Evolutionary conservation across 805 yeast species (phyloP), one percentile per base, ranked within the genome.

Genomic region (Ogataea ganodermae): DNA sequence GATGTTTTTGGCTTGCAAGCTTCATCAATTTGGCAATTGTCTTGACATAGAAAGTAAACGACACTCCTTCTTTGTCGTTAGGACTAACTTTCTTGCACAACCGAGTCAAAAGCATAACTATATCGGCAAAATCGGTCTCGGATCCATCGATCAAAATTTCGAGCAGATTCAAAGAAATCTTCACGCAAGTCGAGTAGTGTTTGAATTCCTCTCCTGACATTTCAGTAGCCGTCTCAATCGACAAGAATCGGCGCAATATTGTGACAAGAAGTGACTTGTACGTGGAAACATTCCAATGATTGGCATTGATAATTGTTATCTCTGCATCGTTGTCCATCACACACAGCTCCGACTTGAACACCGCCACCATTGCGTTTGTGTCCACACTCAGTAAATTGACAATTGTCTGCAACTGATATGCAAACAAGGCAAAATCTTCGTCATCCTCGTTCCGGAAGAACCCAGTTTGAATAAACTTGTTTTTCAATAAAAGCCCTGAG

Each of bases 391-490:
- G 61, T 1, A 88, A 76, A 35, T 76, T 76, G 6, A 73, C 64
- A 6, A 90, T 57, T 0, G 78, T 71, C 16, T 73, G 72, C 38
- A 86, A 58, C 48, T 84, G 76, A 61, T 90, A 91, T 2, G 81
- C 70, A 55, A 86, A 83, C 18, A 77, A 69, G 2, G 74, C 80
- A 42, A 80, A 69, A 61, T 90, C 96, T 56, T 84, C 86, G 20
- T 75, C 67, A 1, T 66, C 62, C 6, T 50, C 46, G 24, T 46
- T 41, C 22, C 55, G 70, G 57, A 61, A 69, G 2, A 17, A 17
- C 1, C 55, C 63, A 8, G 48, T 41, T 7, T 46, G 54, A 14
- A 61, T 69, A 57, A 61, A 70, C 33, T 51, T 49, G 44, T 59
- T 56, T 49, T 70, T 62, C 36, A 81, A 58, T 10, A 88, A 60